A percentile compares a stretch with the other conserved stretches of the same genome.
Conservation (phyloP, 805 yeast species). For the Cyberlindnera mississippiensis region DNA sequence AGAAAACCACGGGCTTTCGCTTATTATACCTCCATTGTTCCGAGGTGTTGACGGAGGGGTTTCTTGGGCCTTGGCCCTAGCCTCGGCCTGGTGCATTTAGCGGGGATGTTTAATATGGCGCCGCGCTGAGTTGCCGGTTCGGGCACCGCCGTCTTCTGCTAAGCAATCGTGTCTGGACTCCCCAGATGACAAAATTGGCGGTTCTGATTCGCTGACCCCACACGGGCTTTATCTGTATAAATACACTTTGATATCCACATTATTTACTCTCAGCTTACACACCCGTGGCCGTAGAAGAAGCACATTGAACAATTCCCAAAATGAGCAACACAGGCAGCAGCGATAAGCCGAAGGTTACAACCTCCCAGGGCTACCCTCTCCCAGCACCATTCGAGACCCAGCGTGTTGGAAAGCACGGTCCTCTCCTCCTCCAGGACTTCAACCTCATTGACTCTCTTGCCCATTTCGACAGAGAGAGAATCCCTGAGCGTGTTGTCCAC, state of each 20-base stretch:
- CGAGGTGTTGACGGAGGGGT: too few relatives aligned
- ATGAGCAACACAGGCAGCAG: slow-evolving; percentile 15
- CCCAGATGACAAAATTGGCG: slow-evolving; percentile 16
- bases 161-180: too few relatives aligned
- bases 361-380: slow-evolving; percentile 74
- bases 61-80: too few relatives aligned
- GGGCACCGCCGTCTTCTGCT: too few relatives aligned
- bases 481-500: slow-evolving; percentile 90
- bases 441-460: slow-evolving; percentile 76
- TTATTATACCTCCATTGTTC: too few relatives aligned
- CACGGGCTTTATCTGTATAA: neutral
- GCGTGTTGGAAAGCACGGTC: slow-evolving; percentile 73
- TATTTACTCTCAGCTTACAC: neutral
- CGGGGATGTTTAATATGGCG: too few relatives aligned
- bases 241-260: neutral
- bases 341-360: slow-evolving; percentile 53
- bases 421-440: slow-evolving; percentile 76
- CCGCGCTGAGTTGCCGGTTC: too few relatives aligned
- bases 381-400: slow-evolving; percentile 75
- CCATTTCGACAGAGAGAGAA: slow-evolving; percentile 85
- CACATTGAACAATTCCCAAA: too few relatives aligned
- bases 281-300: too few relatives aligned
- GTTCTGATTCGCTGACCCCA: slow-evolving; percentile 20
- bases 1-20: too few relatives aligned
- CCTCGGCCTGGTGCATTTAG: too few relatives aligned